These are phyloP conservation scores for Themeda triandra DNA, from an alignment of 176 grass and related monocot species.

Conservation along the genomic window DNA sequence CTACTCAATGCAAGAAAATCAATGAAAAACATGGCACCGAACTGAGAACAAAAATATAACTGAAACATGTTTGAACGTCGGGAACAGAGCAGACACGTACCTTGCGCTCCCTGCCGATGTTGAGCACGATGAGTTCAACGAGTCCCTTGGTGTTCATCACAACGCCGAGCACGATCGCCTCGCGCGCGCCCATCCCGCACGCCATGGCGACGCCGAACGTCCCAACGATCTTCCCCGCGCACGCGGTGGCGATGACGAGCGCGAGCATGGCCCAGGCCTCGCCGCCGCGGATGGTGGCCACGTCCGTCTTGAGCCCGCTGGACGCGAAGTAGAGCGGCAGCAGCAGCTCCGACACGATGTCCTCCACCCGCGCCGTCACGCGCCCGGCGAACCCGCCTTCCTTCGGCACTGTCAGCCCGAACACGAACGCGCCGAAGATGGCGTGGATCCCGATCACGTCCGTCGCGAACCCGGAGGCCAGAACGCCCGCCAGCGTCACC, in stretches of 20 bases:
- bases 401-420: slow-evolving; percentile 73
- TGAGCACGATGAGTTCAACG: slow-evolving; percentile 91
- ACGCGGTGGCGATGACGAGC: slow-evolving; percentile 56
- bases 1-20: too few species aligned
- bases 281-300: slow-evolving; percentile 55
- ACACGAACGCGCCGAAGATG: slow-evolving; percentile 90
- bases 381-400: slow-evolving; percentile 57
- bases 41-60: too few species aligned
- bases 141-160: slow-evolving; percentile 93
- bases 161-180: slow-evolving; percentile 57
- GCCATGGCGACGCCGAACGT: slow-evolving; percentile 65
- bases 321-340: slow-evolving; percentile 80
- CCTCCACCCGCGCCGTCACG: slow-evolving; percentile 73
- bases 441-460: slow-evolving; percentile 86
- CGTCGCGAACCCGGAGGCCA: slow-evolving; percentile 57
- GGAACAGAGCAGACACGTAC: not conserved
- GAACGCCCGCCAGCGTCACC: slow-evolving; percentile 47
- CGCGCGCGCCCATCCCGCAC: slow-evolving; percentile 55
- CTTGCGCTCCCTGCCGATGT: slow-evolving; percentile 83
- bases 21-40: not conserved
- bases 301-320: slow-evolving; percentile 83
- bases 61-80: too few species aligned
- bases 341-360: slow-evolving; percentile 67
- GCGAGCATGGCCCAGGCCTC: slow-evolving; percentile 56
- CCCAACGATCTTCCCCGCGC: slow-evolving; percentile 52